These are phyloP conservation scores for Schizochytrium sp. DNA, from an alignment of 108 stramenopile species.

Conservation along the genomic window DNA sequence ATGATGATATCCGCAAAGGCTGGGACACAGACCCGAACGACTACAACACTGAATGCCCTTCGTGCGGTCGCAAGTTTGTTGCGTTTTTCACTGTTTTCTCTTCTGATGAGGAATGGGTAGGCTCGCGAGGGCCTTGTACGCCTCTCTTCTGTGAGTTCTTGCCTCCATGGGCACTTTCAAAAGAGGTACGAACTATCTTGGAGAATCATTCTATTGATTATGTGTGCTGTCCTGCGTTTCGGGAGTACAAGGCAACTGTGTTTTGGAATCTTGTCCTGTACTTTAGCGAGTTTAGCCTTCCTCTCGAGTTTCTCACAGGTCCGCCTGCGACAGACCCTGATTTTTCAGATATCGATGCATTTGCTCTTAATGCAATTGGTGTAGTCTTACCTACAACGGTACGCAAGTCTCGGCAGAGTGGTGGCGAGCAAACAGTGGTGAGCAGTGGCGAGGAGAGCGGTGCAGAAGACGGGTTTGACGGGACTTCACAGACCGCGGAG, in stretches of 20 bases:
- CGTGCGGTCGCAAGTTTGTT: constrained; percentile 60
- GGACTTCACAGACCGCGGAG: too few relatives aligned
- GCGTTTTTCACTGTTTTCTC: constrained; percentile 47
- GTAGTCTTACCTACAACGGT: neutral
- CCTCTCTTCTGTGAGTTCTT: constrained; percentile 53
- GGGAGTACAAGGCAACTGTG: constrained; percentile 11
- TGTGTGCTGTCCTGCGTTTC: constrained; percentile 21
- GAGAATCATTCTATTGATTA: constrained; percentile 17
- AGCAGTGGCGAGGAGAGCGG: neutral
- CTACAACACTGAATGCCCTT: constrained; percentile 54
- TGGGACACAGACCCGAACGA: constrained; percentile 56
- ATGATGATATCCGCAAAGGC: constrained; percentile 33
- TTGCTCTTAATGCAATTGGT: neutral
- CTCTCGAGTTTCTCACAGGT: constrained; percentile 34
- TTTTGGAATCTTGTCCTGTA: constrained; percentile 61
- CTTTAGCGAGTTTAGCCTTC: constrained; percentile 52
- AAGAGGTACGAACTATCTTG: constrained; percentile 50
- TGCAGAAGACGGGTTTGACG: too few relatives aligned
- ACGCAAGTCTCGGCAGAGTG: neutral
- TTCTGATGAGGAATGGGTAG: constrained; percentile 19
- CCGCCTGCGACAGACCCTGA: neutral
- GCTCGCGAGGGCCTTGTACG: constrained; percentile 38
- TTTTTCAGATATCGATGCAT: neutral
- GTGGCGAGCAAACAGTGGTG: neutral
- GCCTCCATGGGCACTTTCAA: constrained; percentile 51